Evolutionary conservation across 78 protist species (phyloP).

Genomic region (Monocercomonoides exilis): DNA sequence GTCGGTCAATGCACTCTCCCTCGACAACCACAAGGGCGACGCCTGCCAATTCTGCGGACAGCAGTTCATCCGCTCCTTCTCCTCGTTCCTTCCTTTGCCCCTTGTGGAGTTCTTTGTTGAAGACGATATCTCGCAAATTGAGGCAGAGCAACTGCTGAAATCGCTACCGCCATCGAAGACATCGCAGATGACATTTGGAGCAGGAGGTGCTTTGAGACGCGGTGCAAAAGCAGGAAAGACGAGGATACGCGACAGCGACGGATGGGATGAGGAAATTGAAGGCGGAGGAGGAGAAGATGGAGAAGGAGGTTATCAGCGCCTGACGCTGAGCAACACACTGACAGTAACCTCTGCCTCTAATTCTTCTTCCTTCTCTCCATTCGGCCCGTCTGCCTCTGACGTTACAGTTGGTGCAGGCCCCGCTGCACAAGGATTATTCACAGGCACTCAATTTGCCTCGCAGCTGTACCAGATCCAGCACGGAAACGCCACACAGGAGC

Average conservation of each 20-base stretch:
- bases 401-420: neutral
- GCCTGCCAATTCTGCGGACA: conserved; percentile 38
- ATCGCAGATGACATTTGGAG: neutral
- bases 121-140: neutral
- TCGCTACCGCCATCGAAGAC: neutral
- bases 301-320: neutral
- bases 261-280: too few relatives aligned
- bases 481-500: neutral
- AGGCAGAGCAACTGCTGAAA: neutral
- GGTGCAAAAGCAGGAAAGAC: too few relatives aligned
- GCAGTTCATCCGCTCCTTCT: conserved; percentile 39
- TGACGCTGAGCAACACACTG: neutral
- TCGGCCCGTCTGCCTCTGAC: neutral
- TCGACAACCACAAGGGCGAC: neutral
- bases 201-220: neutral
- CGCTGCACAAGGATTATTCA: neutral
- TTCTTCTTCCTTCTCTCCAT: neutral
- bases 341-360: too few relatives aligned
- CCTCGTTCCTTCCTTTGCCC: conserved; percentile 47
- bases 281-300: too few relatives aligned
- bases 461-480: neutral
- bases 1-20: neutral
- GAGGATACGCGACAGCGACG: too few relatives aligned
- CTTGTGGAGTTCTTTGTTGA: conserved; percentile 19
- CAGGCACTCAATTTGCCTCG: neutral